Percentiles rank a stretch among this genome's conserved stretches.
These are phyloP conservation scores for Durio zibethinus DNA, from an alignment of 345 rosid species.

Conservation along the genomic window DNA sequence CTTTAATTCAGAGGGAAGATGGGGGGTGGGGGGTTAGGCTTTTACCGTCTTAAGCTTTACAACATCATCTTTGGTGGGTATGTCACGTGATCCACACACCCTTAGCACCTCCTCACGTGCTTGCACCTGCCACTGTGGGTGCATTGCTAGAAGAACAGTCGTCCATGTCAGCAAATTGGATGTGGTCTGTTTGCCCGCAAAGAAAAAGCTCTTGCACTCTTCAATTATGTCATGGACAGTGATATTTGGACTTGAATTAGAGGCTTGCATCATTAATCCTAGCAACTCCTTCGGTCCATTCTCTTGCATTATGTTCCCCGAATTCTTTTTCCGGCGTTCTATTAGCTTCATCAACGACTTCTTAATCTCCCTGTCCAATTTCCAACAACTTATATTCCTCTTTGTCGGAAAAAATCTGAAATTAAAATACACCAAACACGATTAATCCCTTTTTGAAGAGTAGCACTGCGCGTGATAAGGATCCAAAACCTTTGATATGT, in stretches of 20 bases:
- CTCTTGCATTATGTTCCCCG: neutral
- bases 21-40: neutral
- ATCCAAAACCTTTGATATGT: neutral
- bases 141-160: constrained; percentile 63
- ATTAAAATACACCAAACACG: neutral
- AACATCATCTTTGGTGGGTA: constrained; percentile 65
- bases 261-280: constrained; percentile 62
- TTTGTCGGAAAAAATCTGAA: constrained; percentile 69
- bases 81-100: constrained; percentile 80
- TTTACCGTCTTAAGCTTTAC: constrained; percentile 73
- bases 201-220: constrained; percentile 90
- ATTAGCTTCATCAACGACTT: constrained; percentile 58
- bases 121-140: constrained; percentile 84
- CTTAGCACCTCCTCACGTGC: constrained; percentile 76
- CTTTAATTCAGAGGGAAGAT: neutral
- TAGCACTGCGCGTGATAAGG: neutral
- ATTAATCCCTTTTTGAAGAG: neutral
- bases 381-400: constrained; percentile 70
- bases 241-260: constrained; percentile 28
- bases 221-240: constrained; percentile 61
- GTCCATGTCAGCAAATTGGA: constrained; percentile 86
- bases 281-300: constrained; percentile 40
- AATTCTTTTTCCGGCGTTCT: constrained; percentile 34
- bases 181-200: constrained; percentile 91
- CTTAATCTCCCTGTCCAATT: constrained; percentile 59